phyloP scores from a whole-genome alignment of 108 stramenopile genomes.

The Bacterosira constricta region DNA sequence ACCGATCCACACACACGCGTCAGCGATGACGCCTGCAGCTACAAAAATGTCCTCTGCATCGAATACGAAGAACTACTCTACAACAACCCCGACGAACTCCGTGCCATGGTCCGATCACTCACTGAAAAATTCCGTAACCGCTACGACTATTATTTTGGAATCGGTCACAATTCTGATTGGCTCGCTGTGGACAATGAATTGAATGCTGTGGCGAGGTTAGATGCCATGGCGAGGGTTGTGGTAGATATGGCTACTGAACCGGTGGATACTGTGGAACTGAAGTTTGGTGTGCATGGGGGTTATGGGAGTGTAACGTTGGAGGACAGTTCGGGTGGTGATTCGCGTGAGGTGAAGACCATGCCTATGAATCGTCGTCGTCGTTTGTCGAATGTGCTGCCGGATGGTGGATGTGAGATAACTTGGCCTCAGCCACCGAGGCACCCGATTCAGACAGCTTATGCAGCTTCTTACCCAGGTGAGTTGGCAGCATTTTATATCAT shows the following conservation, averaged over 20 bases:
- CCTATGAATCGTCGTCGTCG: background rate
- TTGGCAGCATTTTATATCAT: background rate
- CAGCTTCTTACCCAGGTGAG: slow-evolving; percentile 25
- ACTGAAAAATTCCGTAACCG: slow-evolving; percentile 28
- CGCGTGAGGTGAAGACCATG: background rate
- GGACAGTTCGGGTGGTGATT: background rate
- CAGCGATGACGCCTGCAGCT: slow-evolving; percentile 17
- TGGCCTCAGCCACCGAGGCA: slow-evolving; percentile 21
- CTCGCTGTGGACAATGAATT: background rate
- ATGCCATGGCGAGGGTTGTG: slow-evolving; percentile 15
- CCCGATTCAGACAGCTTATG: slow-evolving; percentile 14
- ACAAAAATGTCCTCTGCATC: slow-evolving; percentile 49
- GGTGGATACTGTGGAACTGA: slow-evolving; percentile 14
- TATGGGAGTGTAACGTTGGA: background rate
- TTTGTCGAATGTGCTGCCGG: slow-evolving; percentile 20
- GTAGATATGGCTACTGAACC: slow-evolving; percentile 15
- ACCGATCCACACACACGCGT: background rate
- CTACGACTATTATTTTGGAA: slow-evolving; percentile 29
- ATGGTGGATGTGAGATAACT: slow-evolving; percentile 30
- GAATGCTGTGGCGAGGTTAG: slow-evolving; percentile 14
- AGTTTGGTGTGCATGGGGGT: slow-evolving; percentile 27
- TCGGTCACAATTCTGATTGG: slow-evolving; percentile 20
- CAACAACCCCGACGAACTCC: slow-evolving; percentile 21
- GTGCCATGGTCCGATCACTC: slow-evolving; percentile 14
- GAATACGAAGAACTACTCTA: slow-evolving; percentile 41